These are phyloP conservation scores for Phytophthora lateralis DNA, from an alignment of 352 stramenopile genomes.

Conservation along the genomic window DNA sequence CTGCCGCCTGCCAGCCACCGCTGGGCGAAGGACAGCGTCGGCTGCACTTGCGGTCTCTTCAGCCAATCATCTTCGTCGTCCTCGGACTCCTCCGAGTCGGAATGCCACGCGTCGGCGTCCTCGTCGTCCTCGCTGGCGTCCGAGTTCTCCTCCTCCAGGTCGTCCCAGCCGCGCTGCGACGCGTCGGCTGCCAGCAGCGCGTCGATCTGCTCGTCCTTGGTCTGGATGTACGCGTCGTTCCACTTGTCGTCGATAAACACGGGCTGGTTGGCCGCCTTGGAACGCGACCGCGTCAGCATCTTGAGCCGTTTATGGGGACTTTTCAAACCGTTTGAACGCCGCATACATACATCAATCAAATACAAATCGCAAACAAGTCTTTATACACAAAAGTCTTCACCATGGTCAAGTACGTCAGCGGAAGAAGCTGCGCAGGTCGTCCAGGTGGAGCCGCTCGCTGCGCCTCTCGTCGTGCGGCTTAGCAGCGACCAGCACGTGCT, in stretches of 20 bases:
- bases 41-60: background rate
- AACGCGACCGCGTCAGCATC: slow-evolving; percentile 78
- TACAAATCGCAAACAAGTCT: background rate
- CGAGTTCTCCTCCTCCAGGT: slow-evolving; percentile 46
- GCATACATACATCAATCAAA: background rate
- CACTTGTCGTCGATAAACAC: slow-evolving; percentile 86
- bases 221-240: slow-evolving; percentile 84
- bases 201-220: slow-evolving; percentile 87
- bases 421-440: slow-evolving; percentile 79
- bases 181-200: slow-evolving; percentile 57
- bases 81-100: slow-evolving; percentile 42
- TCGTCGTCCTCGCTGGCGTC: slow-evolving; percentile 30
- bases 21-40: slow-evolving; percentile 15
- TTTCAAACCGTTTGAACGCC: slow-evolving; percentile 15
- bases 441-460: slow-evolving; percentile 61
- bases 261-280: slow-evolving; percentile 64
- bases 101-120: slow-evolving; percentile 40
- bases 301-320: slow-evolving; percentile 3
- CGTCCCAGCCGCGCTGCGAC: slow-evolving; percentile 56
- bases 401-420: slow-evolving; percentile 7
- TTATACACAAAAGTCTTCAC: background rate
- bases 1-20: slow-evolving; percentile 42
- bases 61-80: slow-evolving; percentile 31
- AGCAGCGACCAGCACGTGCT: slow-evolving; percentile 77
- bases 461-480: slow-evolving; percentile 40